phyloP scores from a whole-genome alignment of 305 asterid species.

The Stenogyne calaminthoides region DNA sequence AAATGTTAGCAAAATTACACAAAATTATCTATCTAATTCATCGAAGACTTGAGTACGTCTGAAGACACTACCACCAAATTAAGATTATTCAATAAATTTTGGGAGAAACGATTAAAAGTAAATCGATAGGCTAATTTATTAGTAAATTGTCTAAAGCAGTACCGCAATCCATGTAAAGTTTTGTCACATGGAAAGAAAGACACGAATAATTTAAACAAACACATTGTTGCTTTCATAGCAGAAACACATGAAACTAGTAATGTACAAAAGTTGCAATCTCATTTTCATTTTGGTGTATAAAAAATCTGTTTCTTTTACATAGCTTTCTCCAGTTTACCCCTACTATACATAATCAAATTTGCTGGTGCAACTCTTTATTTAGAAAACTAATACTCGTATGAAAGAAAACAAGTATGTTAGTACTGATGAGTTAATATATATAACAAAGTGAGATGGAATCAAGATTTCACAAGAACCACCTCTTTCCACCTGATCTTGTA shows the following conservation, averaged over 20 bases:
- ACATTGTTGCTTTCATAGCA: not conserved
- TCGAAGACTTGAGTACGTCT: too few species aligned
- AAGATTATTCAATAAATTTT: too few species aligned
- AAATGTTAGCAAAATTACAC: too few species aligned
- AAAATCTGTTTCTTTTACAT: not conserved
- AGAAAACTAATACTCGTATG: not conserved
- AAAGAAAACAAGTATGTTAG: not conserved
- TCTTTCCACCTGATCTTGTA: conserved; percentile 55
- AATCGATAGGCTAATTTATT: too few species aligned
- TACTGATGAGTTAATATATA: not conserved
- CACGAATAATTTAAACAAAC: not conserved
- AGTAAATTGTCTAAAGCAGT: not conserved
- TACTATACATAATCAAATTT: conserved; percentile 2
- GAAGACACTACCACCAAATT: too few species aligned
- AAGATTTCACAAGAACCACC: conserved; percentile 62
- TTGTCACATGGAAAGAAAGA: not conserved
- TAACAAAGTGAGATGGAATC: not conserved
- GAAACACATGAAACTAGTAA: not conserved
- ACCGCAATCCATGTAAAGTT: too few species aligned
- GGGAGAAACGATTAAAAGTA: too few species aligned
- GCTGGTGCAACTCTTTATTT: conserved; percentile 13
- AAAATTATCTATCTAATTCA: too few species aligned
- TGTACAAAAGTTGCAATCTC: conserved; percentile 7
- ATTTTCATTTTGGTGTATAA: not conserved
- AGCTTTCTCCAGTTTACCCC: not conserved